Percentiles rank a stretch among this genome's conserved stretches.
These are phyloP conservation scores for Brassica rapa DNA, from an alignment of 345 rosid genomes.

Conservation along the genomic window DNA sequence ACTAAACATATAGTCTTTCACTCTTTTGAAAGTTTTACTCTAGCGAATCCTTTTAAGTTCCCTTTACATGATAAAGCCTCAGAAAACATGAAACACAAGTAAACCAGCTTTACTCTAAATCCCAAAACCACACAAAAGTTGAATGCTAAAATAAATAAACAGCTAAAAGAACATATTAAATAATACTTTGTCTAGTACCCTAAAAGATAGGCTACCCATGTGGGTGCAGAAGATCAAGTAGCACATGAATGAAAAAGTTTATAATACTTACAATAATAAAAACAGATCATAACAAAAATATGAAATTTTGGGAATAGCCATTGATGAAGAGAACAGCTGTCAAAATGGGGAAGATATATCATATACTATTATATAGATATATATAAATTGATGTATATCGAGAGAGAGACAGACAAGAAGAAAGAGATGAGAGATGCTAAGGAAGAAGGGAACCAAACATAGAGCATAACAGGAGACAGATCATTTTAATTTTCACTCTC, in stretches of 20 bases:
- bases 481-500: slow-evolving; percentile 36
- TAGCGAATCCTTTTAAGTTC: not conserved
- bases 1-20: not conserved
- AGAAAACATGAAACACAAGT: slow-evolving; percentile 34
- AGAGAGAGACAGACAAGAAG: not conserved
- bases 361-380: not conserved
- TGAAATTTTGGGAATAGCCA: slow-evolving; percentile 40
- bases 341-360: slow-evolving; percentile 21
- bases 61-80: not conserved
- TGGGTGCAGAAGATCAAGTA: slow-evolving; percentile 40
- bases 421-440: slow-evolving; percentile 34
- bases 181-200: slow-evolving; percentile 40
- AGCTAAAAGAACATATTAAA: slow-evolving; percentile 23
- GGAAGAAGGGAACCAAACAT: slow-evolving; percentile 74
- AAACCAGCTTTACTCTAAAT: slow-evolving; percentile 18
- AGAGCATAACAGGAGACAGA: slow-evolving; percentile 75
- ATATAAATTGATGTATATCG: slow-evolving; percentile 7
- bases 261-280: slow-evolving; percentile 6
- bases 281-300: slow-evolving; percentile 17
- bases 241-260: slow-evolving; percentile 29
- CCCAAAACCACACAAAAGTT: slow-evolving; percentile 28
- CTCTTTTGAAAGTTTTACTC: not conserved
- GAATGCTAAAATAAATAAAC: not conserved
- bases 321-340: slow-evolving; percentile 39
- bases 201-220: slow-evolving; percentile 41